phyloP scores from a whole-genome alignment of 495 filamentous ascomycete species.

The Hyaloscypha bicolor region DNA sequence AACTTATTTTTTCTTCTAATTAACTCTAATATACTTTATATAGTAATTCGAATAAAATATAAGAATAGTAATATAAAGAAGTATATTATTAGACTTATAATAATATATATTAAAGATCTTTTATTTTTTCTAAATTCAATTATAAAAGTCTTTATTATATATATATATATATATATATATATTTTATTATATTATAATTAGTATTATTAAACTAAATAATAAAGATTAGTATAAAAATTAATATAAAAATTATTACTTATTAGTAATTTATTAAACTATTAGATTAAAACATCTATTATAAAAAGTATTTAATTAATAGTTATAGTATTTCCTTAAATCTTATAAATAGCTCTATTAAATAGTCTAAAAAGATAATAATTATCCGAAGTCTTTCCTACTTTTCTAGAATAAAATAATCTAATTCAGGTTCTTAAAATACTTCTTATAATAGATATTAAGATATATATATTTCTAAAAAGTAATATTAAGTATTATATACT shows the following conservation, averaged over 20 bases:
- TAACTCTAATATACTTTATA: slow-evolving; percentile 7
- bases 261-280: too few relatives aligned
- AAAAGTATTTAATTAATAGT: too few relatives aligned
- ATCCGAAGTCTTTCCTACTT: background rate
- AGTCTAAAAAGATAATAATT: background rate
- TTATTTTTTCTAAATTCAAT: too few relatives aligned
- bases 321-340: background rate
- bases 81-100: background rate
- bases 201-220: too few relatives aligned
- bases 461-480: background rate
- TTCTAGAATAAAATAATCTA: background rate
- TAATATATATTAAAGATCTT: too few relatives aligned
- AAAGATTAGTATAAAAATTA: too few relatives aligned
- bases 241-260: too few relatives aligned
- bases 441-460: slow-evolving; percentile 1
- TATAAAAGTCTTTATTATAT: too few relatives aligned
- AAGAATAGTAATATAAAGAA: slow-evolving; percentile 4
- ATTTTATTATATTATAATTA: too few relatives aligned
- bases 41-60: background rate
- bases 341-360: background rate
- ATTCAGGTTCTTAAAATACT: background rate
- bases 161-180: too few relatives aligned
- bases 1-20: background rate
- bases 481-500: background rate
- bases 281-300: too few relatives aligned